phyloP scores from a whole-genome alignment of 2,329 filamentous ascomycete species.

The Nigrospora osmanthi region DNA sequence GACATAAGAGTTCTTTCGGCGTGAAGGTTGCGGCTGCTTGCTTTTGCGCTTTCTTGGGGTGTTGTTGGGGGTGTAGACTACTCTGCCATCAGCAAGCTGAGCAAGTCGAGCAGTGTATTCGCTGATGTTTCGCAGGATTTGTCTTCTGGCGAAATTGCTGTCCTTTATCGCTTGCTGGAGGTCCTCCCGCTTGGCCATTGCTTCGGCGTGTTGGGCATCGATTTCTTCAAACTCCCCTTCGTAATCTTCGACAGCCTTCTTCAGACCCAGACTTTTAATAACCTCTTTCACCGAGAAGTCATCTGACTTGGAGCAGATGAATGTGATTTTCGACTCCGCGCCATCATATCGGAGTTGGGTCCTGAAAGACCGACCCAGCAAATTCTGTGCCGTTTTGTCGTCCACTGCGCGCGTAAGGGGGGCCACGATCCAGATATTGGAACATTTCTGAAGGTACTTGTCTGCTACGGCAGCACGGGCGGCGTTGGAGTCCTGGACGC shows the following conservation, averaged over 20 bases:
- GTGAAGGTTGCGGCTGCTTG: no score
- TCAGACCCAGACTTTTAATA: slow-evolving; percentile 25
- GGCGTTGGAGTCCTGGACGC: slow-evolving; percentile 51
- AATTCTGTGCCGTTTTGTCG: slow-evolving; percentile 49
- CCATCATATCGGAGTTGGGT: slow-evolving; percentile 52
- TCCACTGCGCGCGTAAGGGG: slow-evolving; percentile 54
- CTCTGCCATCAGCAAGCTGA: no score
- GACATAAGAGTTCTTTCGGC: no score
- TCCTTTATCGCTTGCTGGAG: no score
- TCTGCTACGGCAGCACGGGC: slow-evolving; percentile 50
- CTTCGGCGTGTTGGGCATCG: no score
- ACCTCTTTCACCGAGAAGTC: slow-evolving; percentile 13
- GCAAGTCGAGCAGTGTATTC: no score
- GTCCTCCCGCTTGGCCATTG: no score
- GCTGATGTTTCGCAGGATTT: no score
- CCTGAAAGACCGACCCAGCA: slow-evolving; percentile 50
- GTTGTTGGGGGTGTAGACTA: no score
- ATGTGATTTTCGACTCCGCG: slow-evolving; percentile 43
- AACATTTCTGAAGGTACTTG: slow-evolving; percentile 51
- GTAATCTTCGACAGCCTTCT: slow-evolving; percentile 8
- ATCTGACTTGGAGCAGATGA: slow-evolving; percentile 28
- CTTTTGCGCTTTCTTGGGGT: no score
- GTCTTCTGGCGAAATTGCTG: no score
- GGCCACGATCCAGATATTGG: slow-evolving; percentile 51
- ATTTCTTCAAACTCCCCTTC: no score